Evolutionary conservation across 2,329 filamentous ascomycete species (phyloP), one percentile per base, ranked within the genome.

Genomic region (Colletotrichum sp.): DNA sequence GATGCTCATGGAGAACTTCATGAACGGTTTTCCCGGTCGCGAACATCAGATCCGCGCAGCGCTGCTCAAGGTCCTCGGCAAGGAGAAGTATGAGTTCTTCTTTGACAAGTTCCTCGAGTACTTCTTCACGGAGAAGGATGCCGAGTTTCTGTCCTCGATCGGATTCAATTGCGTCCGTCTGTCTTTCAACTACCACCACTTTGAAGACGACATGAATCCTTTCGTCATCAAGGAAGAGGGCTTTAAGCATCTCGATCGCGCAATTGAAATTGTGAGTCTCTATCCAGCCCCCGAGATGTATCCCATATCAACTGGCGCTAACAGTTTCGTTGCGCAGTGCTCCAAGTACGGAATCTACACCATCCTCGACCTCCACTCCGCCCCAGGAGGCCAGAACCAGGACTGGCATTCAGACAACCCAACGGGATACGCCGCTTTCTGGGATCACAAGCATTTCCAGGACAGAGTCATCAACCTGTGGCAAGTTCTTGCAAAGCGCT

Each of bases 111-210:
- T 88, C 79, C 81, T 91, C 0, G 85, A 91, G 69, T 88, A 92
- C 78, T 92, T 92, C 85, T 93, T 92, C 82, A 89, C 88, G 8
- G 89, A 90, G 18, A 84, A 85, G 1, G 91, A 93, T 75, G 91
- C 91, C 24, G 87, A 88, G 36, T 92, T 91, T 82, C 90, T 91
- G 78, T 87, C 89, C 2, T 88, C 85, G 0, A 80, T 91, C 4
- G 89, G 89, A 0, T 82, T 92, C 24, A 92, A 92, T 80, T 92
- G 89, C 79, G 84, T 92, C 4, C 87, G 91, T 0, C 82, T 93
- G 4, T 90, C 91, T 0, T 92, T 93, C 82, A 93, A 92, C 80
- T 92, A 92, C 79, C 87, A 88, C 1, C 89, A 91, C 78, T 90
- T 90, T 44, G 88, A 89, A 74, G 88, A 91, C 75, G 87, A 90